Percentiles rank a stretch among this genome's conserved stretches.
Evolutionary conservation across 441 rosid species (phyloP).

Genomic region (Populus trichocarpa): DNA sequence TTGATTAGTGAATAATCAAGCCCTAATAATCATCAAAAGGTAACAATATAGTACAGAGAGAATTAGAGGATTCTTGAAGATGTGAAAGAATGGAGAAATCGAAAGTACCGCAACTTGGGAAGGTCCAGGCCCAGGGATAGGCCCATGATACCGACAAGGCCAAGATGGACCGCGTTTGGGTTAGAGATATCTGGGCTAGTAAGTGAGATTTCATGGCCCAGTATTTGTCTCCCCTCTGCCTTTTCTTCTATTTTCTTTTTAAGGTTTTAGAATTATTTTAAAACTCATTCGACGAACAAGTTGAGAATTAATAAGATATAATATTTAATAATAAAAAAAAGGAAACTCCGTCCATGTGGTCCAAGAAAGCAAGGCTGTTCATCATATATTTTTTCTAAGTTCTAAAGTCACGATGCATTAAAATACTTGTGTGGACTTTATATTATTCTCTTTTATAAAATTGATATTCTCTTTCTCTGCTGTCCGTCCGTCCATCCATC

Average conservation of each 20-base stretch:
- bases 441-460: too few species aligned
- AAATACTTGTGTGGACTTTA: background rate
- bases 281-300: background rate
- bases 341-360: conserved; percentile 3
- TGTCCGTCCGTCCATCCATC: too few species aligned
- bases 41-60: background rate
- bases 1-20: background rate
- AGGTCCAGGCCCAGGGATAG: background rate
- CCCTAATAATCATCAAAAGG: background rate
- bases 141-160: background rate
- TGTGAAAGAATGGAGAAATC: too few species aligned
- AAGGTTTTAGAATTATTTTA: background rate
- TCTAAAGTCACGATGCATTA: conserved; percentile 14
- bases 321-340: too few species aligned
- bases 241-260: background rate
- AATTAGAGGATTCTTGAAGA: background rate
- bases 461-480: too few species aligned
- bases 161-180: background rate
- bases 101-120: conserved; percentile 52
- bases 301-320: background rate
- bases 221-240: too few species aligned
- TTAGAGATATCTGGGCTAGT: too few species aligned
- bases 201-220: too few species aligned
- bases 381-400: conserved; percentile 4
- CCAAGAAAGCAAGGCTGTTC: background rate